Evolutionary conservation across 1,139 yeast species (phyloP).

Genomic region (Yamadazyma sp.): DNA sequence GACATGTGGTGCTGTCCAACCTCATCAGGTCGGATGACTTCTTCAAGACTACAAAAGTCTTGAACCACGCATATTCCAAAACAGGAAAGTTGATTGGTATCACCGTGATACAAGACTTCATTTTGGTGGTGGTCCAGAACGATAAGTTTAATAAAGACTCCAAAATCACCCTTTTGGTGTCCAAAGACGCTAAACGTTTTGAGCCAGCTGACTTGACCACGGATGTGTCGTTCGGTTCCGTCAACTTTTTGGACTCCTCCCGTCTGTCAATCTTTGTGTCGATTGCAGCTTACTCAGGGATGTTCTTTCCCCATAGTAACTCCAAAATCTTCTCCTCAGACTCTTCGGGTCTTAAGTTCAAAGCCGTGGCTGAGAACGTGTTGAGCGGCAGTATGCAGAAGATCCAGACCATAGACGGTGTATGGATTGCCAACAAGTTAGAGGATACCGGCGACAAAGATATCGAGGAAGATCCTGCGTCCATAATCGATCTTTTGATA

Average conservation of each 20-base stretch:
- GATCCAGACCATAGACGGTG: slow-evolving; percentile 67
- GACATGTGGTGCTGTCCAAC: slow-evolving; percentile 41
- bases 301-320: slow-evolving; percentile 18
- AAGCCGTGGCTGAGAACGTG: slow-evolving; percentile 45
- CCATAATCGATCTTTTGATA: slow-evolving; percentile 27
- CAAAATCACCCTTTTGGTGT: slow-evolving; percentile 49
- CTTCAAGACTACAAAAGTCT: slow-evolving; percentile 37
- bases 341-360: slow-evolving; percentile 60
- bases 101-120: slow-evolving; percentile 49
- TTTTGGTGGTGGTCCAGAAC: slow-evolving; percentile 50
- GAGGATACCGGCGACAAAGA: slow-evolving; percentile 20
- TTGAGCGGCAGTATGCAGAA: slow-evolving; percentile 47
- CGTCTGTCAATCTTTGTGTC: slow-evolving; percentile 56
- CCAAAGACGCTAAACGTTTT: slow-evolving; percentile 59
- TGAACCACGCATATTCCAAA: slow-evolving; percentile 25
- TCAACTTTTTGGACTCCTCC: slow-evolving; percentile 56
- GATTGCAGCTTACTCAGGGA: slow-evolving; percentile 27
- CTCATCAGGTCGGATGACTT: slow-evolving; percentile 55
- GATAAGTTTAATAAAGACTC: slow-evolving; percentile 48
- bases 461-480: slow-evolving; percentile 17
- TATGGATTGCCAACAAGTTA: slow-evolving; percentile 57
- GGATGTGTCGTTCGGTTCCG: slow-evolving; percentile 43
- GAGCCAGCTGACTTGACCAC: slow-evolving; percentile 51
- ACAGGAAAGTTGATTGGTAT: slow-evolving; percentile 48
- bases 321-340: slow-evolving; percentile 59